These are phyloP conservation scores for Cladophialophora immunda DNA, from an alignment of 2,329 filamentous ascomycete species.

Conservation along the genomic window DNA sequence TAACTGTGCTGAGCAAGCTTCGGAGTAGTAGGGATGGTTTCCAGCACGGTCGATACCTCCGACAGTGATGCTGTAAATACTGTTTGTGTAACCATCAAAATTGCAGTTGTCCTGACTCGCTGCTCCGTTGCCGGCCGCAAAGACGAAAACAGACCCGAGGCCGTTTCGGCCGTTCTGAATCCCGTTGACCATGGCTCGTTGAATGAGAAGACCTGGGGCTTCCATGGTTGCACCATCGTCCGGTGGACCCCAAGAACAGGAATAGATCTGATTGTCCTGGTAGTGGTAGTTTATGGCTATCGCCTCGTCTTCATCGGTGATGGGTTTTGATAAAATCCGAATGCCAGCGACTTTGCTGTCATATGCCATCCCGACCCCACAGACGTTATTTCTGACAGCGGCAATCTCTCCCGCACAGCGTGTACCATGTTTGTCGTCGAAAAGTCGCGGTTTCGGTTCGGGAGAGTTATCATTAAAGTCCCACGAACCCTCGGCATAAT, in stretches of 20 bases:
- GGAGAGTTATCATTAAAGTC: constrained; percentile 90
- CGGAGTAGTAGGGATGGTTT: constrained; percentile 93
- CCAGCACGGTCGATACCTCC: constrained; percentile 90
- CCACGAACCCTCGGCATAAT: constrained; percentile 90
- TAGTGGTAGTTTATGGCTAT: constrained; percentile 90
- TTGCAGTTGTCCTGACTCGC: constrained; percentile 93
- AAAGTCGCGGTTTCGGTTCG: constrained; percentile 81
- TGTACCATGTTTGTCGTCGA: constrained; percentile 89
- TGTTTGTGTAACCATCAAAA: constrained; percentile 99
- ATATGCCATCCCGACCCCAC: constrained; percentile 95
- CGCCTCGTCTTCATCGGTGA: constrained; percentile 92
- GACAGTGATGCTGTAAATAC: constrained; percentile 97
- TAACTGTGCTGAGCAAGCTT: constrained; percentile 92
- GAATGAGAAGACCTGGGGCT: constrained; percentile 85
- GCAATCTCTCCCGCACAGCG: constrained; percentile 94
- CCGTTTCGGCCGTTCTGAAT: constrained; percentile 86
- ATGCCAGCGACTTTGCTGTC: constrained; percentile 89
- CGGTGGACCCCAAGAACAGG: constrained; percentile 96
- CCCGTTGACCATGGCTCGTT: constrained; percentile 88
- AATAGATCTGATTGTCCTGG: constrained; percentile 95
- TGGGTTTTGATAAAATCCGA: constrained; percentile 88
- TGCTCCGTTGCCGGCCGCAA: constrained; percentile 95
- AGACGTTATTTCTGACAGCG: constrained; percentile 90
- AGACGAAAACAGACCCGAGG: constrained; percentile 91
- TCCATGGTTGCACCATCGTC: constrained; percentile 97